These are phyloP conservation scores for Claviceps sp. DNA, from an alignment of 2,329 filamentous ascomycete species.

Conservation along the genomic window DNA sequence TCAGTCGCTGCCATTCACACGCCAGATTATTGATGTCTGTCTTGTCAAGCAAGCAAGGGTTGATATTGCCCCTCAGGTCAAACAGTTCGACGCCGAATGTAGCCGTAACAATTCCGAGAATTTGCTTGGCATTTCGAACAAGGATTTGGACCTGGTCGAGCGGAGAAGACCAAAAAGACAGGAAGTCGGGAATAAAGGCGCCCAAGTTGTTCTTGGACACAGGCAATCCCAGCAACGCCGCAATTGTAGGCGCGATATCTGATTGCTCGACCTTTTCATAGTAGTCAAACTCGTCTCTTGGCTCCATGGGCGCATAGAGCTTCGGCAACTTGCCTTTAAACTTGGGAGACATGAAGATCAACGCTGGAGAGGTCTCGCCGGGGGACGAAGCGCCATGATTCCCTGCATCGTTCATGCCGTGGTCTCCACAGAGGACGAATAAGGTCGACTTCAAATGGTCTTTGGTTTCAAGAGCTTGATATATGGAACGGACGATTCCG, in stretches of 20 bases:
- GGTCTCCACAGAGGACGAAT: slow-evolving; percentile 80
- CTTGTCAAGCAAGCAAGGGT: slow-evolving; percentile 23
- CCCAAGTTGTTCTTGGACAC: slow-evolving; percentile 84
- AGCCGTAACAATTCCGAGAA: slow-evolving; percentile 62
- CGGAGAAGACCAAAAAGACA: slow-evolving; percentile 53
- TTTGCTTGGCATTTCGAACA: slow-evolving; percentile 66
- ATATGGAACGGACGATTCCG: slow-evolving; percentile 61
- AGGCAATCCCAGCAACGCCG: slow-evolving; percentile 75
- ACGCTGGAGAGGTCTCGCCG: slow-evolving; percentile 84
- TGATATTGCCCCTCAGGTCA: slow-evolving; percentile 13
- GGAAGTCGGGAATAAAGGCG: slow-evolving; percentile 66
- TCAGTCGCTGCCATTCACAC: slow-evolving; percentile 49
- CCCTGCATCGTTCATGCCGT: slow-evolving; percentile 98
- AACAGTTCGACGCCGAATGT: slow-evolving; percentile 46
- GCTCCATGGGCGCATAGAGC: slow-evolving; percentile 39
- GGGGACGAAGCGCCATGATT: slow-evolving; percentile 92
- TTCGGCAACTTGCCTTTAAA: slow-evolving; percentile 42
- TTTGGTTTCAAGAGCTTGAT: slow-evolving; percentile 56
- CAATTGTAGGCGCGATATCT: slow-evolving; percentile 81
- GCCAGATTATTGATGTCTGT: slow-evolving; percentile 43
- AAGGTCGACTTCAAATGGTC: slow-evolving; percentile 64
- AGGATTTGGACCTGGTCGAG: slow-evolving; percentile 54
- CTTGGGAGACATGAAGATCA: slow-evolving; percentile 84
- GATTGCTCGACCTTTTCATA: slow-evolving; percentile 85
- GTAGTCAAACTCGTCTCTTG: slow-evolving; percentile 63